These are phyloP conservation scores for Xylaria curta DNA, from an alignment of 495 filamentous ascomycete genomes.

Conservation along the genomic window DNA sequence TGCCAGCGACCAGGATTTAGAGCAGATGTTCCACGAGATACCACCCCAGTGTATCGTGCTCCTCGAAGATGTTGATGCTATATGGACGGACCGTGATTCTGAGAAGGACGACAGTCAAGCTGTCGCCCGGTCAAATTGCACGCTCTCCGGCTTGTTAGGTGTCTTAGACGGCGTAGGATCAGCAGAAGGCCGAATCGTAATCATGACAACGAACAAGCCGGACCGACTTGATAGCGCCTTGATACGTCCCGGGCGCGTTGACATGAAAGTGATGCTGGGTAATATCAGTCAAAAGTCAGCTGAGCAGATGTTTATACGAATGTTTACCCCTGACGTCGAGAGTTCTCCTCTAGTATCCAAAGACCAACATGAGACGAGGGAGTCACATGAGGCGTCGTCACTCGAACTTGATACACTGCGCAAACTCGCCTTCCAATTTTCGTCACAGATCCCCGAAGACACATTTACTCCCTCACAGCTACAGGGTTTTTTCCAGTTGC, in stretches of 20 bases:
- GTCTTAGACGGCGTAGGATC: slow-evolving; percentile 76
- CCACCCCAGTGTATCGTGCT: slow-evolving; percentile 69
- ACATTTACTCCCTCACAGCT: slow-evolving; percentile 71
- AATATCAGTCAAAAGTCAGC: slow-evolving; percentile 51
- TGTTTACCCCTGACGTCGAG: slow-evolving; percentile 45
- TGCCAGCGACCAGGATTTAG: slow-evolving; percentile 50
- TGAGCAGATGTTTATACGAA: slow-evolving; percentile 58
- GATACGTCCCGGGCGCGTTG: slow-evolving; percentile 72
- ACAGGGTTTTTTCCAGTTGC: slow-evolving; percentile 66
- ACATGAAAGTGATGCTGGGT: slow-evolving; percentile 67
- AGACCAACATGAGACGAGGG: slow-evolving; percentile 6
- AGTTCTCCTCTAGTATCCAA: slow-evolving; percentile 18
- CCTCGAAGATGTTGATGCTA: slow-evolving; percentile 71
- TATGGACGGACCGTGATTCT: slow-evolving; percentile 54
- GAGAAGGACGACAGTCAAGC: slow-evolving; percentile 38
- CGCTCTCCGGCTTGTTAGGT: slow-evolving; percentile 73
- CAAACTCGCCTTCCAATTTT: slow-evolving; percentile 58
- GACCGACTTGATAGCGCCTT: slow-evolving; percentile 72
- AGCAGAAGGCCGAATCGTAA: slow-evolving; percentile 72
- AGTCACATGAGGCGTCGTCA: slow-evolving; percentile 16
- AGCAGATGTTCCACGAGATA: slow-evolving; percentile 64
- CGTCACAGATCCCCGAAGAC: slow-evolving; percentile 55
- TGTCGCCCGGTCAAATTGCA: slow-evolving; percentile 41
- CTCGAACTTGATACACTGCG: slow-evolving; percentile 42
- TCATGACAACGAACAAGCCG: slow-evolving; percentile 77